A percentile compares a stretch with the other conserved stretches of the same genome.
phyloP scores from a whole-genome alignment of 2,329 filamentous ascomycete genomes.

The Colletotrichum godetiae region DNA sequence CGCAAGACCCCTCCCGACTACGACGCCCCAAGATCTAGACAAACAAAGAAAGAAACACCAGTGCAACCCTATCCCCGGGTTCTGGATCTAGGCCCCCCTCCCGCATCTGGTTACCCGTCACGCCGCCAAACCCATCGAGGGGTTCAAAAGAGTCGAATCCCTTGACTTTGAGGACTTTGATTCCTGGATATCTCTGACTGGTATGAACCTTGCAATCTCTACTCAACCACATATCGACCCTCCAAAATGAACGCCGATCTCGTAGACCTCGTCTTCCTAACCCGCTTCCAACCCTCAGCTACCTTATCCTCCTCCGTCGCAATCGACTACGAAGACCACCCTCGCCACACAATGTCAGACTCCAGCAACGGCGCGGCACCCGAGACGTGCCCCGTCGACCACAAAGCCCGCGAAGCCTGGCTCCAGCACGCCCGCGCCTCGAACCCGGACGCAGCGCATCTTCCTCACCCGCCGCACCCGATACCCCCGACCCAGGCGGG shows the following conservation, averaged over 20 bases:
- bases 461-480: constrained; percentile 39
- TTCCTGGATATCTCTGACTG: background rate
- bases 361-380: constrained; percentile 1
- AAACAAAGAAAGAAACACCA: constrained; percentile 7
- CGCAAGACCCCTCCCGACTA: background rate
- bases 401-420: constrained; percentile 87
- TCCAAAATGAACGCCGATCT: constrained; percentile 33
- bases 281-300: constrained; percentile 4
- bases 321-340: background rate
- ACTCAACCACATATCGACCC: background rate
- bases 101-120: background rate
- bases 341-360: constrained; percentile 12
- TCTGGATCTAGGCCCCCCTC: background rate
- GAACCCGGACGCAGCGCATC: constrained; percentile 50
- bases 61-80: constrained; percentile 1
- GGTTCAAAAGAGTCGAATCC: background rate
- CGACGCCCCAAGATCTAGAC: background rate
- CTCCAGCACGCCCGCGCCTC: constrained; percentile 74
- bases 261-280: constrained; percentile 33
- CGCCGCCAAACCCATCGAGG: background rate
- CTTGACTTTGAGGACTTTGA: background rate
- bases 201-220: background rate
- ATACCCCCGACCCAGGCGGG: constrained; percentile 39
- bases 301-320: background rate
- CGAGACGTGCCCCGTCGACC: constrained; percentile 36